These are phyloP conservation scores for Cyberlindnera misumaiensis DNA, from an alignment of 805 yeast species.

Conservation along the genomic window DNA sequence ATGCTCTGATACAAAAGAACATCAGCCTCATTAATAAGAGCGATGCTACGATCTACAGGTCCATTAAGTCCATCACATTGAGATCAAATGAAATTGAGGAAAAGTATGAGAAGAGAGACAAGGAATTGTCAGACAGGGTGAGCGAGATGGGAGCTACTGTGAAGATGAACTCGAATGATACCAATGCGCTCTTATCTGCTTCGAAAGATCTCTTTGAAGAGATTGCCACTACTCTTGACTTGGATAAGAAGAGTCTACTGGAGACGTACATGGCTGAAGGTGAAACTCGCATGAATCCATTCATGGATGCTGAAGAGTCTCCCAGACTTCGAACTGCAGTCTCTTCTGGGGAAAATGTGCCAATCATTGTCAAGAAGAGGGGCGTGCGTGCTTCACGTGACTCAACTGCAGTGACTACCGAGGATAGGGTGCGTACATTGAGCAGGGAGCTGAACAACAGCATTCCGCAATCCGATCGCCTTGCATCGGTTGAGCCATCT, in stretches of 20 bases:
- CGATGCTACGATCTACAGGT: slow-evolving; percentile 43
- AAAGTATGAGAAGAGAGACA: slow-evolving; percentile 41
- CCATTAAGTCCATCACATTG: slow-evolving; percentile 40
- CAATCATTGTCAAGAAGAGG: slow-evolving; percentile 11
- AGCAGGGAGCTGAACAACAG: slow-evolving; percentile 18
- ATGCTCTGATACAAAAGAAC: slow-evolving; percentile 30
- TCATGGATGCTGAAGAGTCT: slow-evolving; percentile 2
- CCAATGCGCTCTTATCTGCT: slow-evolving; percentile 37
- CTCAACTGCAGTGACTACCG: too few relatives aligned
- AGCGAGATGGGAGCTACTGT: slow-evolving; percentile 37
- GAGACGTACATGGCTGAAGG: slow-evolving; percentile 25
- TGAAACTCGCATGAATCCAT: slow-evolving; percentile 7
- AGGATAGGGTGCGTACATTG: slow-evolving; percentile 16
- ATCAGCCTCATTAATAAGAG: slow-evolving; percentile 32
- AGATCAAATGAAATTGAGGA: slow-evolving; percentile 43
- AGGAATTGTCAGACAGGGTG: slow-evolving; percentile 35
- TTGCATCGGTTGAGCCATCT: slow-evolving; percentile 4
- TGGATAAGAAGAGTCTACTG: slow-evolving; percentile 17
- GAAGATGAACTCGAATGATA: slow-evolving; percentile 42
- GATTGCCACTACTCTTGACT: slow-evolving; percentile 27
- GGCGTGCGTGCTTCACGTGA: slow-evolving; percentile 1
- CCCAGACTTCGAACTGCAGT: not conserved
- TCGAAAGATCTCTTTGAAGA: slow-evolving; percentile 40
- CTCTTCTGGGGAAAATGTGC: slow-evolving; percentile 1
- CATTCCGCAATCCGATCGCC: slow-evolving; percentile 19